A percentile compares a stretch with the other conserved stretches of the same genome.
These are phyloP conservation scores for Areca catechu DNA, from an alignment of 176 grass and related monocot genomes.

Conservation along the genomic window DNA sequence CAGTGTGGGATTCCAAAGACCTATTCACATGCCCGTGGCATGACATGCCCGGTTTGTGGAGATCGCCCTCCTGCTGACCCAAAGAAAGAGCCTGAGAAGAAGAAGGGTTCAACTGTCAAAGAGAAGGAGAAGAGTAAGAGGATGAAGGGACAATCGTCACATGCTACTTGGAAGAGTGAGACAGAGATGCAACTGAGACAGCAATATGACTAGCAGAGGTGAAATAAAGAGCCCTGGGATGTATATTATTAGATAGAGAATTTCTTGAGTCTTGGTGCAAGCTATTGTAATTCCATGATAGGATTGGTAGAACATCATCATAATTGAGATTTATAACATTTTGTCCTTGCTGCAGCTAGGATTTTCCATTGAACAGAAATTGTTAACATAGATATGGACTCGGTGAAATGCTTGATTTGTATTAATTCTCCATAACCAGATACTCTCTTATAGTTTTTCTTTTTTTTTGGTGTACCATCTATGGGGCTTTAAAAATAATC, in stretches of 20 bases:
- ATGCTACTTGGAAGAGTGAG: conserved; percentile 92
- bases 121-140: conserved; percentile 95
- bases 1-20: conserved; percentile 91
- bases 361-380: no score
- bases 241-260: background rate
- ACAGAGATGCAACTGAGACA: conserved; percentile 85
- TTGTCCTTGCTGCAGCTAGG: no score
- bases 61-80: conserved; percentile 36
- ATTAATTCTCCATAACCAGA: no score
- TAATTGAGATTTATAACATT: no score
- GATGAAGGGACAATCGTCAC: conserved; percentile 79
- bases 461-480: no score
- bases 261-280: no score
- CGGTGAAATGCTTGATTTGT: no score
- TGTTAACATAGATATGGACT: no score
- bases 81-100: conserved; percentile 52
- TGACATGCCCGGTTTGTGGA: conserved; percentile 69
- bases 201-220: conserved; percentile 54
- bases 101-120: conserved; percentile 58
- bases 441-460: no score
- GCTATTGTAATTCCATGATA: no score
- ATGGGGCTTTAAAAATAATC: no score
- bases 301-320: no score
- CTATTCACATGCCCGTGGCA: conserved; percentile 56
- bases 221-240: background rate